These are phyloP conservation scores for Hyphodiscus sp. DNA, from an alignment of 2,329 filamentous ascomycete species.

Conservation along the genomic window DNA sequence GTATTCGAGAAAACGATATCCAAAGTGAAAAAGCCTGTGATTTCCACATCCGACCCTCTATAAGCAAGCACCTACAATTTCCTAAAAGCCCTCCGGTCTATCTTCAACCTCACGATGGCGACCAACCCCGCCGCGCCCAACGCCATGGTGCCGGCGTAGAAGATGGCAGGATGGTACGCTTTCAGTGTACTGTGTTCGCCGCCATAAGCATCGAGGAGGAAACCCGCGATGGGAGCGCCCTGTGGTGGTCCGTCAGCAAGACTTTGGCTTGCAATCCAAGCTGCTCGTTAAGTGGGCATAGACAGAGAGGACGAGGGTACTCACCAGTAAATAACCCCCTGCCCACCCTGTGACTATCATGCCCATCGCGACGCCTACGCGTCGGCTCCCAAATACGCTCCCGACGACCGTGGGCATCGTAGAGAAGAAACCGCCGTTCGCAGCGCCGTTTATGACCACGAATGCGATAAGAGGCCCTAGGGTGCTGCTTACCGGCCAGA, in stretches of 20 bases:
- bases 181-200: conserved; percentile 42
- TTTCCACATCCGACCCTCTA: too few relatives aligned
- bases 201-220: conserved; percentile 49
- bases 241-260: conserved; percentile 15
- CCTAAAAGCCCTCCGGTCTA: conserved; percentile 33
- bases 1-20: too few relatives aligned
- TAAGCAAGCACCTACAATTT: too few relatives aligned
- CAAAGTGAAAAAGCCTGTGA: too few relatives aligned
- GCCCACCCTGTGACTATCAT: conserved; percentile 57
- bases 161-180: conserved; percentile 55
- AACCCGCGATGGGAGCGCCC: conserved; percentile 54
- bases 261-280: neutral
- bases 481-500: conserved; percentile 53
- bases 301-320: conserved; percentile 7
- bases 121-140: conserved; percentile 39
- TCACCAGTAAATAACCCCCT: conserved; percentile 53
- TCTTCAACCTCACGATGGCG: conserved; percentile 37
- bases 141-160: conserved; percentile 51
- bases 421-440: conserved; percentile 58
- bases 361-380: conserved; percentile 50
- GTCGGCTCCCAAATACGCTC: conserved; percentile 49
- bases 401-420: conserved; percentile 57
- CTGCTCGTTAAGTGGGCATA: too few relatives aligned
- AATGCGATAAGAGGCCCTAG: conserved; percentile 49
- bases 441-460: conserved; percentile 51